These are phyloP conservation scores for Hyphopichia fennica DNA, from an alignment of 1,139 yeast species.

Conservation along the genomic window DNA sequence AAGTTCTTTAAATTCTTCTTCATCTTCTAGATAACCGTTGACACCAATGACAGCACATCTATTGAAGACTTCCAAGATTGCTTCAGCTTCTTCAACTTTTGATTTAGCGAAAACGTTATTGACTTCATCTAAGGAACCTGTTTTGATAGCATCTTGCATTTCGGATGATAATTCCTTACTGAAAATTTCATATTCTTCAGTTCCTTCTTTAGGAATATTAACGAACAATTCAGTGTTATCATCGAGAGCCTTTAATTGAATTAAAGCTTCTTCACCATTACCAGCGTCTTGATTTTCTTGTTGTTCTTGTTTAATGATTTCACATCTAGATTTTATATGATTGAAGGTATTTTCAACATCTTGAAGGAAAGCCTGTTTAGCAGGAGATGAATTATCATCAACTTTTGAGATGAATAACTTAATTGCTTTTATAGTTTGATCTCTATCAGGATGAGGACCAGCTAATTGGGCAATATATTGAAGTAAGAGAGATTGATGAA, in stretches of 20 bases:
- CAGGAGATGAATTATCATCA: constrained; percentile 54
- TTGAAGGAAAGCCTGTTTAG: constrained; percentile 62
- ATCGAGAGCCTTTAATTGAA: constrained; percentile 86
- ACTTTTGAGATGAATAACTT: constrained; percentile 70
- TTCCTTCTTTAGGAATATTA: constrained; percentile 59
- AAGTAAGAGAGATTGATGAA: constrained; percentile 77
- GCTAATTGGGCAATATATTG: constrained; percentile 75
- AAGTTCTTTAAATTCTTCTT: constrained; percentile 65
- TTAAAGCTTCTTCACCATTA: constrained; percentile 68
- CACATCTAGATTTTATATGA: constrained; percentile 77
- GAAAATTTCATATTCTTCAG: constrained; percentile 58
- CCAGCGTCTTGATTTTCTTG: constrained; percentile 25
- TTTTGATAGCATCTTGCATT: constrained; percentile 75
- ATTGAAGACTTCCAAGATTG: constrained; percentile 69
- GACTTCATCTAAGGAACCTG: constrained; percentile 72
- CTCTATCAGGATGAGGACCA: constrained; percentile 31
- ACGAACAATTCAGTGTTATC: constrained; percentile 77
- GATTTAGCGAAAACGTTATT: constrained; percentile 81
- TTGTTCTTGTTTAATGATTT: constrained; percentile 54
- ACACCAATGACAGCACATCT: constrained; percentile 84
- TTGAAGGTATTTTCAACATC: constrained; percentile 71
- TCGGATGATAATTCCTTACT: constrained; percentile 53
- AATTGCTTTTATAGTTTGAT: constrained; percentile 51
- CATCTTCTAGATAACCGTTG: constrained; percentile 74
- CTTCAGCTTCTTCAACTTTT: constrained; percentile 79